Conservation (phyloP, 768 basidiomycete species). For the Lactarius akahatsu region DNA sequence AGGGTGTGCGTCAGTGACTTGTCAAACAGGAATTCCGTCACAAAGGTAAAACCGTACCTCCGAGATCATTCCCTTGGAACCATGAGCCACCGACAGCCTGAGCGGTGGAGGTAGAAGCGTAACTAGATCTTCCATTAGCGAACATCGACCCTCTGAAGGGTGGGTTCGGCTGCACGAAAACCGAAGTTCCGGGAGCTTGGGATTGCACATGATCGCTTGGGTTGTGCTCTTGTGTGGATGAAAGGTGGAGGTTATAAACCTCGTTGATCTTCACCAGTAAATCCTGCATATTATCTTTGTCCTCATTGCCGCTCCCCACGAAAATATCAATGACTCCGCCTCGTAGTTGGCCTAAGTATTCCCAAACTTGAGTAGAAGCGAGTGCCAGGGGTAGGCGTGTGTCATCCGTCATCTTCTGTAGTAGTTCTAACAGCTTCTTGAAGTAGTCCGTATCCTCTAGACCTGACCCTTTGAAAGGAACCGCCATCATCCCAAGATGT, state of each 20-base stretch:
- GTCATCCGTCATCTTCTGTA: background rate
- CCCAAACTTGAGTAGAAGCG: constrained; percentile 12
- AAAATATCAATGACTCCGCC: background rate
- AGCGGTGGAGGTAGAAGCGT: background rate
- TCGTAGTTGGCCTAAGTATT: background rate
- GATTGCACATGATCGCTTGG: background rate
- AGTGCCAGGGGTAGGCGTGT: background rate
- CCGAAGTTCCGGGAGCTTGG: no score
- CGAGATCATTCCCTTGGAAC: background rate
- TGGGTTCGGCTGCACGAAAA: background rate
- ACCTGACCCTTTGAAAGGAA: background rate
- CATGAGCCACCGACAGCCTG: background rate
- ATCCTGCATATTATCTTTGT: background rate
- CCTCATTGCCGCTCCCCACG: background rate
- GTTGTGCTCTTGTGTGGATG: background rate
- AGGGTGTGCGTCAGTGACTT: background rate
- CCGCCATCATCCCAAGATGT: background rate
- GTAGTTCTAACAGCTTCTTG: constrained; percentile 1
- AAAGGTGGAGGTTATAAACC: background rate
- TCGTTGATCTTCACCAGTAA: background rate
- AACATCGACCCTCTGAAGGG: background rate
- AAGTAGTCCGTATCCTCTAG: background rate
- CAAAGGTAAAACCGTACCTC: background rate
- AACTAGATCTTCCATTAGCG: background rate
- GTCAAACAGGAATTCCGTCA: background rate